Conservation (phyloP, 176 grass and related monocot genomes). For the Typha latifolia region DNA sequence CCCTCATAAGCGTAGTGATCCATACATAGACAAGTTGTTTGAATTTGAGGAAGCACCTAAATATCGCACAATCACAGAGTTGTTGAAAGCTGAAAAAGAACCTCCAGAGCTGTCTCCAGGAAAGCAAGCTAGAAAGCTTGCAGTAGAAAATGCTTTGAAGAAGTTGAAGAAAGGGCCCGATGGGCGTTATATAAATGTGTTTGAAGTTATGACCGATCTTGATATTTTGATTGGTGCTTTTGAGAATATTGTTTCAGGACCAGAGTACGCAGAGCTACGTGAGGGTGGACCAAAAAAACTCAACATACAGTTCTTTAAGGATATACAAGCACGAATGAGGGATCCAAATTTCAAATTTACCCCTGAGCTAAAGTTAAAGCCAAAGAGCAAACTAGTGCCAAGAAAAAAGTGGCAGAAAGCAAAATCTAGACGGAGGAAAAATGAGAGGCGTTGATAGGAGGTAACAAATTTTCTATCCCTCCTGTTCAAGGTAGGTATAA, state of each 20-base stretch:
- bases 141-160: slow-evolving; percentile 93
- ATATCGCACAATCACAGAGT: slow-evolving; percentile 64
- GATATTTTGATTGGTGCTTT: slow-evolving; percentile 96
- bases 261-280: slow-evolving; percentile 65
- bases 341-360: slow-evolving; percentile 87
- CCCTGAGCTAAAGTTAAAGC: slow-evolving; percentile 83
- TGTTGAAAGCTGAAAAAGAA: slow-evolving; percentile 76
- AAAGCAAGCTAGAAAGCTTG: slow-evolving; percentile 87
- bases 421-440: slow-evolving; percentile 70
- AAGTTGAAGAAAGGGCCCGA: slow-evolving; percentile 92
- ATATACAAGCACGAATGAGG: slow-evolving; percentile 84
- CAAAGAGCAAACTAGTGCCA: slow-evolving; percentile 74
- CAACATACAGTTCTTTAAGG: slow-evolving; percentile 91
- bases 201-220: slow-evolving; percentile 84
- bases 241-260: slow-evolving; percentile 88
- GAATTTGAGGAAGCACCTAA: slow-evolving; percentile 91
- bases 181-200: slow-evolving; percentile 70
- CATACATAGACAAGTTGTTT: slow-evolving; percentile 89
- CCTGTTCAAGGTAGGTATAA: background rate
- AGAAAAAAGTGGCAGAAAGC: slow-evolving; percentile 97
- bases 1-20: slow-evolving; percentile 59
- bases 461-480: slow-evolving; percentile 13
- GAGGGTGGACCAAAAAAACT: slow-evolving; percentile 93
- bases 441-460: slow-evolving; percentile 58
- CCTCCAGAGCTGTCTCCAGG: slow-evolving; percentile 83